Percentiles rank a stretch among this genome's conserved stretches.
phyloP scores from a whole-genome alignment of 768 basidiomycete species.

The Brasilioporus rufonigricans region DNA sequence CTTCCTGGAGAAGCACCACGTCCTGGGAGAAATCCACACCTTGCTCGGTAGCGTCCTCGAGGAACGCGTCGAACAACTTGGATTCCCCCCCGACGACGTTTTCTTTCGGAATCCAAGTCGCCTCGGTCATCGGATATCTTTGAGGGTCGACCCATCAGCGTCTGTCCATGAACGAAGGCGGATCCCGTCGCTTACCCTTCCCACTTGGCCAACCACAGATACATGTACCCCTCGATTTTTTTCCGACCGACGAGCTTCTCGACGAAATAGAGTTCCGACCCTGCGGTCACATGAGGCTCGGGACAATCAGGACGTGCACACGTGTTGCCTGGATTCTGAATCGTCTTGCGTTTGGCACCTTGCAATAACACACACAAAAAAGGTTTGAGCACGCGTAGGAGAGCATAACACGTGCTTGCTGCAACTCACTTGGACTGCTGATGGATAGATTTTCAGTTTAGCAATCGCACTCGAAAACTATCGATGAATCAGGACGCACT shows the following conservation, averaged over 20 bases:
- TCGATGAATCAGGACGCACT: constrained; percentile 14
- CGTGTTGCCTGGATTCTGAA: constrained; percentile 2
- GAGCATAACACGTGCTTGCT: background rate
- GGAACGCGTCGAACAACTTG: constrained; percentile 16
- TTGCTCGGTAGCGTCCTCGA: constrained; percentile 15
- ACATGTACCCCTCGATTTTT: constrained; percentile 9
- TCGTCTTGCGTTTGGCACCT: constrained; percentile 18
- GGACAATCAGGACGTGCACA: constrained; percentile 30
- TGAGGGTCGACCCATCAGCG: background rate
- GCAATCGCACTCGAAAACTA: background rate
- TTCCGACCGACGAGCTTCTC: constrained; percentile 31
- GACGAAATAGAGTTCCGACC: constrained; percentile 21
- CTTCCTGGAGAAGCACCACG: constrained; percentile 24
- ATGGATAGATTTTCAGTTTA: background rate
- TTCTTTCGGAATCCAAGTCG: constrained; percentile 31
- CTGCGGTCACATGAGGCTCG: background rate
- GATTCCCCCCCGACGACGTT: constrained; percentile 22
- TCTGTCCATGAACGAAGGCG: background rate
- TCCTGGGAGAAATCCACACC: constrained; percentile 17
- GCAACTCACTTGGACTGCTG: constrained; percentile 15
- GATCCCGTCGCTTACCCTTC: constrained; percentile 25
- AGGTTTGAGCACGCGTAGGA: background rate
- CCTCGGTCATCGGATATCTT: constrained; percentile 29
- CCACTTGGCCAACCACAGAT: constrained; percentile 33
- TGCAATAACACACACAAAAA: too few species aligned